Conservation (phyloP, 768 basidiomycete genomes). For the Podaxis rugospora region DNA sequence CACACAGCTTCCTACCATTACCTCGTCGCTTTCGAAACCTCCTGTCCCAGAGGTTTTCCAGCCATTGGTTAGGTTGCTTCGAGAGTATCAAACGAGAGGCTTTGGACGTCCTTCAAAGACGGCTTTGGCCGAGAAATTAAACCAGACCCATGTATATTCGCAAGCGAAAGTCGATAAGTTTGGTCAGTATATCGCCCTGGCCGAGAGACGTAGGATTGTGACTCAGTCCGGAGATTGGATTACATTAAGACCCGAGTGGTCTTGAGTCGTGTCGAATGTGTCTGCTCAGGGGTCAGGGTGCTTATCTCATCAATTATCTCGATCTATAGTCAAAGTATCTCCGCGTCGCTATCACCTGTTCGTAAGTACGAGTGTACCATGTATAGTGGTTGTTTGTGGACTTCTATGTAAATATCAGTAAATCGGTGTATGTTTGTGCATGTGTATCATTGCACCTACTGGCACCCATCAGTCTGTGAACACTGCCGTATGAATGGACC, state of each 20-base stretch:
- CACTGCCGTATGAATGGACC: neutral
- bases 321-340: neutral
- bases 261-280: neutral
- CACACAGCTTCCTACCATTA: neutral
- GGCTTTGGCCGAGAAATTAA: conserved; percentile 28
- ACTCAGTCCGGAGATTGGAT: conserved; percentile 36
- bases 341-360: neutral
- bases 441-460: neutral
- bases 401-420: neutral
- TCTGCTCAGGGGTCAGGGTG: neutral
- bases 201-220: conserved; percentile 33
- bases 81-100: conserved; percentile 21
- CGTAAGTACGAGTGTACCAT: neutral
- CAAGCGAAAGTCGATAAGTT: conserved; percentile 37
- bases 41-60: conserved; percentile 1
- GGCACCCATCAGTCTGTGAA: no score
- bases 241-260: conserved; percentile 26
- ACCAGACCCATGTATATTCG: conserved; percentile 28
- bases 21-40: neutral
- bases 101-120: conserved; percentile 31
- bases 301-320: neutral
- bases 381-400: neutral
- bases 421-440: neutral
- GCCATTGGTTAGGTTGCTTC: conserved; percentile 10
- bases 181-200: conserved; percentile 34